Evolutionary conservation across 768 basidiomycete genomes (phyloP).

Genomic region (Ramaria sp.): DNA sequence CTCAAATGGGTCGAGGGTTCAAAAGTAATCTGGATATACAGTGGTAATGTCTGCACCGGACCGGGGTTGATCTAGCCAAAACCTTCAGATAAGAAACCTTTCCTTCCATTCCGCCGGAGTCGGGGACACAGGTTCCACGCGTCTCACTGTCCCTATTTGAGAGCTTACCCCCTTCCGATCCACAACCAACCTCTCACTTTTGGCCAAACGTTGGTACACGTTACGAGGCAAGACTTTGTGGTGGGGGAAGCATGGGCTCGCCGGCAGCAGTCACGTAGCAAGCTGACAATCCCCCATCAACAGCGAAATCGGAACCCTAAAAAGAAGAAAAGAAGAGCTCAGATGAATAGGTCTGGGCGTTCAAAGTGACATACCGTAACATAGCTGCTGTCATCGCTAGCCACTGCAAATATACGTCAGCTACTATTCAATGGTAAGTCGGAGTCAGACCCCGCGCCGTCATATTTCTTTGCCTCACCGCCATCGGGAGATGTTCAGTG

Average conservation of each 20-base stretch:
- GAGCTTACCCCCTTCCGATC: too few species aligned
- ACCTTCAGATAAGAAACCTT: too few species aligned
- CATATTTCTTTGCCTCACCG: too few species aligned
- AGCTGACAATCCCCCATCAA: constrained; percentile 87
- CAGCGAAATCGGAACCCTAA: constrained; percentile 86
- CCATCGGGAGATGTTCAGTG: background rate
- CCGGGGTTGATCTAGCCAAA: too few species aligned
- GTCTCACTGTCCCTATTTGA: too few species aligned
- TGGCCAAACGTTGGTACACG: background rate
- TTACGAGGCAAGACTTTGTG: constrained; percentile 42
- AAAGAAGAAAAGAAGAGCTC: constrained; percentile 1
- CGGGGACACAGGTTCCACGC: too few species aligned
- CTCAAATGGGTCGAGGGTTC: too few species aligned
- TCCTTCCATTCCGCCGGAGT: too few species aligned
- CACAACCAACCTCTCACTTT: background rate
- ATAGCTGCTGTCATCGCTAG: constrained; percentile 93
- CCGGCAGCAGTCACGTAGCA: constrained; percentile 90
- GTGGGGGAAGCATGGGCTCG: constrained; percentile 61
- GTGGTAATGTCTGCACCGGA: too few species aligned
- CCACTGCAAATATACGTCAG: constrained; percentile 37
- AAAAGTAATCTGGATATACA: too few species aligned
- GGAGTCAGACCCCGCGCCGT: background rate
- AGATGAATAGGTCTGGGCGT: background rate
- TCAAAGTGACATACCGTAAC: constrained; percentile 57
- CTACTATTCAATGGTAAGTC: constrained; percentile 6